phyloP scores from a whole-genome alignment of 768 basidiomycete species.

The Sarcomyxa edulis region DNA sequence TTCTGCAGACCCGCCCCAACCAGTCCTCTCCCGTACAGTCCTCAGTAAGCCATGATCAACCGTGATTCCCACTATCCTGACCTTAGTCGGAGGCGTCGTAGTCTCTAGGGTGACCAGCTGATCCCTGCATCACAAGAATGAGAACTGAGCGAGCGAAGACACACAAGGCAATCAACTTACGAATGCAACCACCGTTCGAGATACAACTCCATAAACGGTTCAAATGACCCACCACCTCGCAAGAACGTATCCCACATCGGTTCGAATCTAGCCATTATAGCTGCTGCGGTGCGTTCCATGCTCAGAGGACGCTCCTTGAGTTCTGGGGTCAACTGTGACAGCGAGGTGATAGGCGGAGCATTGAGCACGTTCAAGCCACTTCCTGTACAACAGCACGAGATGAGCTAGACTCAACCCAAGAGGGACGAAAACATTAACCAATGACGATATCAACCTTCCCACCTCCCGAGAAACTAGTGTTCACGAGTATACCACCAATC shows the following conservation, averaged over 20 bases:
- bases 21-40: slow-evolving; percentile 58
- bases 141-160: not conserved
- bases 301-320: slow-evolving; percentile 33
- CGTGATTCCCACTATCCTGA: slow-evolving; percentile 84
- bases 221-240: slow-evolving; percentile 62
- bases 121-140: slow-evolving; percentile 42
- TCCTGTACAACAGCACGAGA: no score
- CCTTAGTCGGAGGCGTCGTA: slow-evolving; percentile 57
- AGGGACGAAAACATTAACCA: slow-evolving; percentile 47
- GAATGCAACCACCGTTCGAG: slow-evolving; percentile 85
- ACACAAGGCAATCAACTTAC: slow-evolving; percentile 43
- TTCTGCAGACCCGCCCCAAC: slow-evolving; percentile 19
- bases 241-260: slow-evolving; percentile 74
- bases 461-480: slow-evolving; percentile 74
- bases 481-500: slow-evolving; percentile 89
- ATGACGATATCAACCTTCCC: slow-evolving; percentile 74
- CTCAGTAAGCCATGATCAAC: slow-evolving; percentile 82
- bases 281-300: slow-evolving; percentile 72
- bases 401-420: no score
- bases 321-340: slow-evolving; percentile 59
- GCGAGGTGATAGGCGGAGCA: slow-evolving; percentile 73
- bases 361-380: slow-evolving; percentile 88
- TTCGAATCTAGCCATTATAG: slow-evolving; percentile 74
- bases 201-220: slow-evolving; percentile 77
- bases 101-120: slow-evolving; percentile 82